Evolutionary conservation across 805 yeast genomes (phyloP).

Genomic region (Teunomyces panamensis): DNA sequence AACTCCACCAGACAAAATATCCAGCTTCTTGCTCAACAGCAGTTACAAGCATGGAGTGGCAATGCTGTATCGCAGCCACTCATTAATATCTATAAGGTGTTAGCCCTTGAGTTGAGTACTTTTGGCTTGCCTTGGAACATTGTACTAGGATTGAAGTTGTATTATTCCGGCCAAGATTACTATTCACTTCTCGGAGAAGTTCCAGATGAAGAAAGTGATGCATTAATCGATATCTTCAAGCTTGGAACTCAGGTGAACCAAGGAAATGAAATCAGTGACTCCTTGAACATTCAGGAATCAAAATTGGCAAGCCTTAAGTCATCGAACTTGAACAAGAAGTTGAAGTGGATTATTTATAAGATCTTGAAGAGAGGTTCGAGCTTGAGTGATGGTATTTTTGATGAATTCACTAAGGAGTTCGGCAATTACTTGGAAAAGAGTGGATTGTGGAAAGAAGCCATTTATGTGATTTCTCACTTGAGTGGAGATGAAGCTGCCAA

Average conservation of each 20-base stretch:
- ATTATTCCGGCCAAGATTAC: constrained; percentile 36
- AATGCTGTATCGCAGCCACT: constrained; percentile 52
- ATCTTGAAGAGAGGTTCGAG: constrained; percentile 27
- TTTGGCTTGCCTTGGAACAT: constrained; percentile 64
- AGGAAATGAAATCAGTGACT: neutral
- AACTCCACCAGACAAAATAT: constrained; percentile 45
- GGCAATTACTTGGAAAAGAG: constrained; percentile 47
- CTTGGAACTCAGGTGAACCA: constrained; percentile 12
- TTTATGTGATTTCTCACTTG: constrained; percentile 62
- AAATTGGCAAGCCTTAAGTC: neutral
- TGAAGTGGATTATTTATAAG: constrained; percentile 53
- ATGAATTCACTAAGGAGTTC: constrained; percentile 32
- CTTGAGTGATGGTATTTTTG: constrained; percentile 9
- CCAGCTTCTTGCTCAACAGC: constrained; percentile 50
- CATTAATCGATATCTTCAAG: constrained; percentile 19
- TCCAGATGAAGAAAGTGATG: constrained; percentile 9
- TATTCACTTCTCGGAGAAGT: constrained; percentile 5
- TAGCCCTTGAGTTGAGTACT: constrained; percentile 51
- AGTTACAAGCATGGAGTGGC: constrained; percentile 64
- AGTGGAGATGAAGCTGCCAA: constrained; percentile 44
- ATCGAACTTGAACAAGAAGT: constrained; percentile 28
- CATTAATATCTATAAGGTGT: constrained; percentile 58
- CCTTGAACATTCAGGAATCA: neutral
- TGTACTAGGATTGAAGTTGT: constrained; percentile 55
- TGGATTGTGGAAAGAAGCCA: constrained; percentile 56